These are phyloP conservation scores for Artemisia annua DNA, from an alignment of 129 eudicot genomes.

Conservation along the genomic window DNA sequence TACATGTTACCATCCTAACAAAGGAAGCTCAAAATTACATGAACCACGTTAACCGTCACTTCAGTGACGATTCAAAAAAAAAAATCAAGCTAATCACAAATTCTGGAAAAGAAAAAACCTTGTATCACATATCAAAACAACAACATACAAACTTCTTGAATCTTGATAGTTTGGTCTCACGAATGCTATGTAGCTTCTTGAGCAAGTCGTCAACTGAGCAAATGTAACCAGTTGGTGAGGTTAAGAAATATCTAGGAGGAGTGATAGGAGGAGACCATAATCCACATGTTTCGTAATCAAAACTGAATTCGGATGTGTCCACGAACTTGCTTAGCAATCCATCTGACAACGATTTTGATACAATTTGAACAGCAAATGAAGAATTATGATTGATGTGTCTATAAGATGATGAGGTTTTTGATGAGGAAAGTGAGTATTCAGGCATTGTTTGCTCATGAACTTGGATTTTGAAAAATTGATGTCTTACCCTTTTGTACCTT, in stretches of 20 bases:
- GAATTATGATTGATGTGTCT: slow-evolving; percentile 12
- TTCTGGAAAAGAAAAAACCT: background rate
- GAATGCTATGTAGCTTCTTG: slow-evolving; percentile 27
- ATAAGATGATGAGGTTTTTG: slow-evolving; percentile 22
- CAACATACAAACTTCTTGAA: slow-evolving; percentile 26
- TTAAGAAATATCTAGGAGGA: slow-evolving; percentile 39
- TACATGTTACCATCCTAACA: background rate
- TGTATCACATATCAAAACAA: slow-evolving; percentile 22
- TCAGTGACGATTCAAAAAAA: background rate
- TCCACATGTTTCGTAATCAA: slow-evolving; percentile 46
- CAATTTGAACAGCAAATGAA: slow-evolving; percentile 40
- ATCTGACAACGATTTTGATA: slow-evolving; percentile 56
- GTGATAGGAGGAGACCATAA: slow-evolving; percentile 65
- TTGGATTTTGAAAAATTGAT: background rate
- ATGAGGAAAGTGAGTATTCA: slow-evolving; percentile 33
- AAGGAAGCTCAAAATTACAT: background rate
- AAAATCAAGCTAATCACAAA: background rate
- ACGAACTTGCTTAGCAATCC: slow-evolving; percentile 51
- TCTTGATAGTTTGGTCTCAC: slow-evolving; percentile 24
- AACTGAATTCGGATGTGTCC: slow-evolving; percentile 50
- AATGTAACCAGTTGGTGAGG: slow-evolving; percentile 32
- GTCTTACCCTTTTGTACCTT: background rate
- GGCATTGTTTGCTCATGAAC: slow-evolving; percentile 36
- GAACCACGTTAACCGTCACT: background rate
- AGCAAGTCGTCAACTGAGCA: slow-evolving; percentile 37